phyloP scores from a whole-genome alignment of 495 filamentous ascomycete genomes.

The Apiosordaria backusii region DNA sequence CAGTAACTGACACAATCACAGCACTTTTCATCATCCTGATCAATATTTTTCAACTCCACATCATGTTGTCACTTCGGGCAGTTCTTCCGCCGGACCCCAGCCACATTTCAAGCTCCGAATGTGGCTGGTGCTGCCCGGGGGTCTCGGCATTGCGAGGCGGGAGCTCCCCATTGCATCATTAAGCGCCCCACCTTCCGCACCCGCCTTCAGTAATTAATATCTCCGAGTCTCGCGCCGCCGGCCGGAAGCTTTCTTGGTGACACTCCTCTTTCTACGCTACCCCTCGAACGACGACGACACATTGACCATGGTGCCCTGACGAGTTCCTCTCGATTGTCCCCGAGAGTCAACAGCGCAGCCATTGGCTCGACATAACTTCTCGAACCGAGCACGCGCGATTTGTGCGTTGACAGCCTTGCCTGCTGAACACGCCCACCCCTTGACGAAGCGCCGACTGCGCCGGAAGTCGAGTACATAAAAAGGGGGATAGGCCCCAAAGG shows the following conservation, averaged over 20 bases:
- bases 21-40: not conserved
- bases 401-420: constrained; percentile 1
- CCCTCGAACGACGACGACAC: not conserved
- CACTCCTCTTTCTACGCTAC: not conserved
- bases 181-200: constrained; percentile 4
- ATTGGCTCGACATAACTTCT: not conserved
- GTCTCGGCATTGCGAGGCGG: constrained; percentile 10
- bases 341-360: not conserved
- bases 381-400: constrained; percentile 1
- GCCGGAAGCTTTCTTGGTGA: not conserved
- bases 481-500: not conserved
- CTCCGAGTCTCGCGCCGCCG: constrained; percentile 6
- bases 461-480: not conserved
- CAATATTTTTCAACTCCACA: not conserved
- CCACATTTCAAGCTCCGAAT: not conserved
- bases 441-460: not conserved
- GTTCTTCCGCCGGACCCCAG: not conserved
- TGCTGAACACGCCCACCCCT: not conserved
- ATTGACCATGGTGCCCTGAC: not conserved
- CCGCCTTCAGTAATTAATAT: constrained; percentile 3
- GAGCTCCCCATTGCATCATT: constrained; percentile 33
- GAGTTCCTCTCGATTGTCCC: not conserved
- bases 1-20: too few species aligned
- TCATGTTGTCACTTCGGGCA: not conserved
- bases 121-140: not conserved